These are phyloP conservation scores for Aspergillus bridgeri DNA, from an alignment of 495 filamentous ascomycete genomes.

Conservation along the genomic window DNA sequence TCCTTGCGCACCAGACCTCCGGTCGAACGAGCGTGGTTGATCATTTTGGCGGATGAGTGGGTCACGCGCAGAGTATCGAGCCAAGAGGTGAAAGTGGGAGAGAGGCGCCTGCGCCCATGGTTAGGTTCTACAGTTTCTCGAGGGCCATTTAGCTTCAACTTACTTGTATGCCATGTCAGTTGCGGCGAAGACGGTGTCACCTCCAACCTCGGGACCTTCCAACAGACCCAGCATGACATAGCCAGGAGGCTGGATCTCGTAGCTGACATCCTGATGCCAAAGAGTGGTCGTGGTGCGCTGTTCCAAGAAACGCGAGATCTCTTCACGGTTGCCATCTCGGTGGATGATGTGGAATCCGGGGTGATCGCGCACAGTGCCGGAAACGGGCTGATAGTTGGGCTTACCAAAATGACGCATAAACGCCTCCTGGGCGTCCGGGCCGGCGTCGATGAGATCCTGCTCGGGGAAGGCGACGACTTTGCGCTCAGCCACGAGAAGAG, in stretches of 20 bases:
- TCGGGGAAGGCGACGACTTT: conserved; percentile 77
- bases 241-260: conserved; percentile 55
- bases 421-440: conserved; percentile 56
- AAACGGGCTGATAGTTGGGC: conserved; percentile 58
- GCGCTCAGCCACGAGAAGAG: conserved; percentile 67
- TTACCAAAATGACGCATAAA: conserved; percentile 60
- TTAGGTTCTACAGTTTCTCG: not conserved
- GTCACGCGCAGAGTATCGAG: conserved; percentile 69
- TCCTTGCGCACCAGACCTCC: conserved; percentile 68
- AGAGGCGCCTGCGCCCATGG: conserved; percentile 45
- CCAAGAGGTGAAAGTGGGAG: conserved; percentile 64
- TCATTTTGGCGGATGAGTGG: conserved; percentile 74
- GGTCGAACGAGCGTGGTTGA: conserved; percentile 57
- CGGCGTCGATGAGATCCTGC: conserved; percentile 67
- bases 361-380: conserved; percentile 48
- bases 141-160: conserved; percentile 5
- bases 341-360: conserved; percentile 61
- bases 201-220: conserved; percentile 59
- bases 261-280: conserved; percentile 61
- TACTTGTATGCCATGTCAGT: conserved; percentile 72
- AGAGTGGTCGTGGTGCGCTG: conserved; percentile 53
- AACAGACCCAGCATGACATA: conserved; percentile 57
- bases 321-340: conserved; percentile 53
- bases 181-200: conserved; percentile 75
- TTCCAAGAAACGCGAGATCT: conserved; percentile 53